Evolutionary conservation across 2,329 filamentous ascomycete species (phyloP), one percentile per base, ranked within the genome.

Genomic region (Aspergillus phoenicis): DNA sequence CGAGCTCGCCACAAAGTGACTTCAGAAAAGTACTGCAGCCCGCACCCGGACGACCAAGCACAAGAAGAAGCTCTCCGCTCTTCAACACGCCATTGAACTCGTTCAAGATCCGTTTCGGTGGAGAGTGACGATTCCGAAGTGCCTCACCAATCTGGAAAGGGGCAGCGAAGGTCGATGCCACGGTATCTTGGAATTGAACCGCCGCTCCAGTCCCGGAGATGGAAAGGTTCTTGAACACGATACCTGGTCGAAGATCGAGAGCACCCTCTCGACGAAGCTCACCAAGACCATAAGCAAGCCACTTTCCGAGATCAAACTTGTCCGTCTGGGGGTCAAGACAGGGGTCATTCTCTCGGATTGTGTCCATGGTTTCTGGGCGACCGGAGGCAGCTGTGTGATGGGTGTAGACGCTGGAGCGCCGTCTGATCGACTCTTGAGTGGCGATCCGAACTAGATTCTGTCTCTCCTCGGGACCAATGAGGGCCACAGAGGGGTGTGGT

Each of bases 1-100:
- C 88, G 26, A 89, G 90, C 76, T 95, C 91, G 64, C 91, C 91
- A 10, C 90, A 85, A 65, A 95, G 84, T 0, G 91, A 91, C 81
- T 95, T 95, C 61, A 96, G 81, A 63, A 95, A 87, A 2, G 91
- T 95, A 43, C 89, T 91, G 77, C 91, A 96, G 52, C 77, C 77
- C 8, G 73, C 69, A 13, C 78, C 78, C 2, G 78, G 78, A 11
- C 75, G 77, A 2, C 82, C 82, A 0, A 84, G 75, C 0, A 84
- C 82, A 11, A 84, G 72, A 57, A 84, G 72, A 69, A 84, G 77
- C 71, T 84, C 82, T 33, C 82, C 82, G 52, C 76, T 77, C 22
- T 77, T 77, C 10, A 90, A 66, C 0, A 88, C 59, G 4, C 52
- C 61, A 1, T 62, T 53, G n/a, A 62, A 62, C 5, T 52, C 41